These are phyloP conservation scores for Colletotrichum limetticola DNA, from an alignment of 2,329 filamentous ascomycete genomes.

Conservation along the genomic window DNA sequence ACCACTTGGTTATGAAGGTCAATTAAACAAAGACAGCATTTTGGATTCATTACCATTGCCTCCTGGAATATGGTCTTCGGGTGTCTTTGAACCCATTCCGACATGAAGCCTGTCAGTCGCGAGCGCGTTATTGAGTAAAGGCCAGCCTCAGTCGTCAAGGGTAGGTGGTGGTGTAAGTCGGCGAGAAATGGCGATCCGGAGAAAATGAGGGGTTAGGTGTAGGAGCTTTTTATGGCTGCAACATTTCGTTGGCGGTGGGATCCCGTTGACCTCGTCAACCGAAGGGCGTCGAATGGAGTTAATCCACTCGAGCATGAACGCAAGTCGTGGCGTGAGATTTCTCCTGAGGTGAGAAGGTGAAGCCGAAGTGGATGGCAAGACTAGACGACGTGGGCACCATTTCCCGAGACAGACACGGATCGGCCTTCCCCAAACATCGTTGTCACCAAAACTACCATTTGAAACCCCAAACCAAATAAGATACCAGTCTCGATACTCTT, in stretches of 20 bases:
- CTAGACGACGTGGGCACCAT: conserved; percentile 1
- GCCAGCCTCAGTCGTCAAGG: not conserved
- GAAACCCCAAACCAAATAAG: too few species aligned
- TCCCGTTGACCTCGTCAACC: not conserved
- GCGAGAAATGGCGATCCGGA: not conserved
- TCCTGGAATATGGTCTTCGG: conserved; percentile 47
- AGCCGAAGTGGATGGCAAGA: conserved; percentile 5
- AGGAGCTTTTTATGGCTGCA: not conserved
- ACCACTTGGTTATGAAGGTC: too few species aligned
- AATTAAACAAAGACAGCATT: too few species aligned
- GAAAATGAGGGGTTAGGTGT: not conserved
- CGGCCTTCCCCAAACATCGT: not conserved
- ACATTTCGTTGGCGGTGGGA: not conserved
- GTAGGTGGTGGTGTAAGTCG: not conserved
- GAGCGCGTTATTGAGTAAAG: not conserved
- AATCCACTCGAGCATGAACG: not conserved
- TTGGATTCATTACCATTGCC: conserved; percentile 43
- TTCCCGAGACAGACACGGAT: not conserved
- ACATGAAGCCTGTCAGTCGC: conserved; percentile 13
- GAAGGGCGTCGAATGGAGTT: not conserved
- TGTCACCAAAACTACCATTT: not conserved
- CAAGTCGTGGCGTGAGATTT: not conserved
- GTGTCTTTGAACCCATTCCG: conserved; percentile 53
- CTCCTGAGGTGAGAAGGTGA: not conserved
- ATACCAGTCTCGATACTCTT: too few species aligned